phyloP scores from a whole-genome alignment of 345 rosid species.

The Fremontodendron californicum region DNA sequence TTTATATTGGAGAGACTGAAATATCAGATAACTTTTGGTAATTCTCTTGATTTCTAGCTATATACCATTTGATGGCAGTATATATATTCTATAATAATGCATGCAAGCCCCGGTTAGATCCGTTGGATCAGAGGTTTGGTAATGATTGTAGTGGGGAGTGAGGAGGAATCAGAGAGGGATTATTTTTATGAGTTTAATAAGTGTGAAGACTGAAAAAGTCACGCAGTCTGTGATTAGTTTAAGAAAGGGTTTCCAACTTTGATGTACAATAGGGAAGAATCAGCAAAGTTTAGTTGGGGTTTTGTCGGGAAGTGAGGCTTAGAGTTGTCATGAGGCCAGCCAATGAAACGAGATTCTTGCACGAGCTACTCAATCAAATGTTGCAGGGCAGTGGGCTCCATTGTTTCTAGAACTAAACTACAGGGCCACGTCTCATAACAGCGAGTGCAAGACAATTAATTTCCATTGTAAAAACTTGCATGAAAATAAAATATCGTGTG shows the following conservation, averaged over 20 bases:
- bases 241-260: background rate
- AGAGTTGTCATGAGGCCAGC: constrained; percentile 6
- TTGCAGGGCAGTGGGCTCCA: constrained; percentile 1
- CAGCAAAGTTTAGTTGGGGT: constrained; percentile 8
- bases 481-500: background rate
- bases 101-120: background rate
- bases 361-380: constrained; percentile 15
- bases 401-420: background rate
- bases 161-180: constrained; percentile 2
- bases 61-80: background rate
- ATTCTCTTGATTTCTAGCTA: background rate
- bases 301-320: constrained; percentile 20
- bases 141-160: constrained; percentile 11
- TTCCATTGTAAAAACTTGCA: background rate
- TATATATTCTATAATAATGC: background rate
- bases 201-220: background rate
- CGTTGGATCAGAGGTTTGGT: background rate
- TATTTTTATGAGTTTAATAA: background rate
- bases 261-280: background rate
- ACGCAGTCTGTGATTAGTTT: background rate
- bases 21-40: background rate
- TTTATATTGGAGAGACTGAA: background rate
- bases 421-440: background rate
- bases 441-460: constrained; percentile 1
- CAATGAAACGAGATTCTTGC: constrained; percentile 19